Base-by-base conservation (phyloP, 2,329 filamentous ascomycete species). In the Malbranchea cinnamomea region DNA sequence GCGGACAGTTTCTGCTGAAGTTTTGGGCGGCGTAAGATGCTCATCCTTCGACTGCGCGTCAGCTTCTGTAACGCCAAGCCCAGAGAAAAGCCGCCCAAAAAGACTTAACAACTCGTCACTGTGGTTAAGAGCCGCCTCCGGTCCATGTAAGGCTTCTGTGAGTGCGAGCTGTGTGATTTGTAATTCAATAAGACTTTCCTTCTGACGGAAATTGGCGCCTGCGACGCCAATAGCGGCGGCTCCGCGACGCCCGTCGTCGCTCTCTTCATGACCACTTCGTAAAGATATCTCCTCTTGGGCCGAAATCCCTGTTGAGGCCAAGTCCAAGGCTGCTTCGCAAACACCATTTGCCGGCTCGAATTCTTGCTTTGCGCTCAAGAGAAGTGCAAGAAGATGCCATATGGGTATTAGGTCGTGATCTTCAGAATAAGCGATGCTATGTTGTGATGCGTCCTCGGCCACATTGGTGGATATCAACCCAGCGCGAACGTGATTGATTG, bases 131-230 rank as follows among this genome's bases (percentile, higher is more conserved):
- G 89, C 87, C 33, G 77, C 71, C 34, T 82, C 76, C 0, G 84
- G 74, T 1, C 84, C 84, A 48, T 94, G 84, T 3, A 82, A 60
- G 10, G 89, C 60, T 53, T 95, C 87, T 3, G 89, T 56, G 12
- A 98, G 67, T 3, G 79, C 69, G 36, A 98, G 63, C 46, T 95
- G 85, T 7, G 87, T 94, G 71, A 95, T 92, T 53, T 92, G 92
- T 37, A 94, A 74, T 52, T 95, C 81, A n/a, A 98, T 57, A 23
- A 98, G 76, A 28, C 72, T 71, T 51, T 85, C 81, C 48, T 84
- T 91, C 48, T 95, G 85, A 15, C 74, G 71, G 34, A 75, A 71
- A n/a, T n/a, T n/a, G n/a, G n/a, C n/a, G n/a, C n/a, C n/a, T n/a
- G n/a, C n/a, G n/a, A n/a, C n/a, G n/a, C n/a, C n/a, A n/a, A n/a